phyloP scores from a whole-genome alignment of 495 filamentous ascomycete species.

The Neurospora sp. region DNA sequence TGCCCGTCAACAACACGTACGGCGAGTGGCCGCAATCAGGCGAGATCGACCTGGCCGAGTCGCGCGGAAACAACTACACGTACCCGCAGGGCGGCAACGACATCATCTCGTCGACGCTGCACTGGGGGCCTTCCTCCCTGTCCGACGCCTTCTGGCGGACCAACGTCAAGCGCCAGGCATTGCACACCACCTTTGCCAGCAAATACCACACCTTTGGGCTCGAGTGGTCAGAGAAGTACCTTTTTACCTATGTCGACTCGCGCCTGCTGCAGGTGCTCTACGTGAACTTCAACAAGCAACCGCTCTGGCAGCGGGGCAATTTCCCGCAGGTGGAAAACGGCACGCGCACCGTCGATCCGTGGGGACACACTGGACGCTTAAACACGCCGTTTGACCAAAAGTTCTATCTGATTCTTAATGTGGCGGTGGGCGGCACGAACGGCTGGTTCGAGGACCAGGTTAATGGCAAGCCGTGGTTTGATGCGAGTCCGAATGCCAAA shows the following conservation, averaged over 20 bases:
- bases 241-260: slow-evolving; percentile 78
- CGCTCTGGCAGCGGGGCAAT: slow-evolving; percentile 62
- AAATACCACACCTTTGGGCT: slow-evolving; percentile 66
- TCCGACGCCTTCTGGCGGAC: slow-evolving; percentile 68
- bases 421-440: slow-evolving; percentile 75
- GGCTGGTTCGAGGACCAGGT: slow-evolving; percentile 71
- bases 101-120: slow-evolving; percentile 67
- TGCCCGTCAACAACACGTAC: slow-evolving; percentile 63
- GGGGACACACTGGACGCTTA: slow-evolving; percentile 29
- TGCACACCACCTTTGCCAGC: slow-evolving; percentile 63
- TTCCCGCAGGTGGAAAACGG: slow-evolving; percentile 67
- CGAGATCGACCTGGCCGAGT: slow-evolving; percentile 79
- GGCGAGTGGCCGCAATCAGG: slow-evolving; percentile 70
- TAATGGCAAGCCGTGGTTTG: slow-evolving; percentile 71
- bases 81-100: slow-evolving; percentile 71
- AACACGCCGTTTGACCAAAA: slow-evolving; percentile 71
- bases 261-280: slow-evolving; percentile 72
- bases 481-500: slow-evolving; percentile 50
- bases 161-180: slow-evolving; percentile 62
- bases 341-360: slow-evolving; percentile 55
- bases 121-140: slow-evolving; percentile 61
- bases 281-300: slow-evolving; percentile 58
- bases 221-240: slow-evolving; percentile 81
- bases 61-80: slow-evolving; percentile 67
- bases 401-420: slow-evolving; percentile 75